These are phyloP conservation scores for Aureobasidium sp. DNA, from an alignment of 2,329 filamentous ascomycete genomes.

Conservation along the genomic window DNA sequence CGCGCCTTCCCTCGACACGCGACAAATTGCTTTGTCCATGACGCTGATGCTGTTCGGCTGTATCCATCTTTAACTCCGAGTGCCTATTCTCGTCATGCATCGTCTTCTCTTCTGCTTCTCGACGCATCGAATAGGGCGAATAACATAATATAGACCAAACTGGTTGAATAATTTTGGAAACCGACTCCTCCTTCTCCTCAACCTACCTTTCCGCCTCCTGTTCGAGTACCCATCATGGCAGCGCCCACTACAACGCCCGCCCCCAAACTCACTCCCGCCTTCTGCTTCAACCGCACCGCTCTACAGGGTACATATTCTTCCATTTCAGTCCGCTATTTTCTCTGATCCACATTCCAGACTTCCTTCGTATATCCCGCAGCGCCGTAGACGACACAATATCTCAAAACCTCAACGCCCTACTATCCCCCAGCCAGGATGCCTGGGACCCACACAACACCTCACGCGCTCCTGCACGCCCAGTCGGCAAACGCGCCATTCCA, in stretches of 20 bases:
- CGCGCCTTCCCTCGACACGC: background rate
- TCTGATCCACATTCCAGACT: slow-evolving; percentile 71
- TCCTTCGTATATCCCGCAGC: slow-evolving; percentile 74
- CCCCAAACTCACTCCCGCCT: slow-evolving; percentile 37
- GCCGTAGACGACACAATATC: slow-evolving; percentile 89
- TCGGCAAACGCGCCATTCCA: slow-evolving; percentile 47
- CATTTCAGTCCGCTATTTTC: slow-evolving; percentile 18
- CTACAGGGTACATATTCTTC: slow-evolving; percentile 33
- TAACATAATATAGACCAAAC: slow-evolving; percentile 12
- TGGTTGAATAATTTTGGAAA: slow-evolving; percentile 25
- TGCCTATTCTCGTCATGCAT: background rate
- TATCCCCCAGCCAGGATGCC: slow-evolving; percentile 60
- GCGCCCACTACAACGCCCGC: slow-evolving; percentile 13
- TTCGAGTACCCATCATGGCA: slow-evolving; percentile 11
- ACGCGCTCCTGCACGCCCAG: slow-evolving; percentile 46
- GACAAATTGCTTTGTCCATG: slow-evolving; percentile 7
- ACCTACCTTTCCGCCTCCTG: background rate
- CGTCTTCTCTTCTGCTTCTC: no score
- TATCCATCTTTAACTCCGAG: background rate
- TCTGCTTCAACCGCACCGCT: slow-evolving; percentile 45
- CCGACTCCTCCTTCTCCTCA: slow-evolving; percentile 8
- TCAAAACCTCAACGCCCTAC: slow-evolving; percentile 83
- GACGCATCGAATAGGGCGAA: no score
- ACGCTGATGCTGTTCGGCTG: background rate
- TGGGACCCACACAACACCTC: slow-evolving; percentile 78